Evolutionary conservation across 192 early-diverging fungal species (phyloP).

Genomic region (Entomortierella lignicola): DNA sequence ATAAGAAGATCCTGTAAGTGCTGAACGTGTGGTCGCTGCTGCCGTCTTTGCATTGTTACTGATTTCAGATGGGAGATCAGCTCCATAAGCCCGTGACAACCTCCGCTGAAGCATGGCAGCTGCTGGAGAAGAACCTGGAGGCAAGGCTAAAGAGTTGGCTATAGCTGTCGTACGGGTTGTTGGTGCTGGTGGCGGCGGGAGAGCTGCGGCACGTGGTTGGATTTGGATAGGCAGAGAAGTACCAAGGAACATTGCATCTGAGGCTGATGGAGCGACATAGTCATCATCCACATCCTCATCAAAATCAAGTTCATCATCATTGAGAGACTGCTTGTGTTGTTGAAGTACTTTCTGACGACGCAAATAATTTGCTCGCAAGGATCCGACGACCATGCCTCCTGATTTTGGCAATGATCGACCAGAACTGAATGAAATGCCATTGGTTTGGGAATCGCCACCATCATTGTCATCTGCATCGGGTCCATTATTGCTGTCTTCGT

Average conservation of each 20-base stretch:
- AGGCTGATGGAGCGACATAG: neutral
- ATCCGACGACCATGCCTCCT: conserved; percentile 40
- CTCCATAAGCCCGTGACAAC: conserved; percentile 37
- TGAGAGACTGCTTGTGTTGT: conserved; percentile 14
- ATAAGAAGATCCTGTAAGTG: conserved; percentile 23
- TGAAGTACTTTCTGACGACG: conserved; percentile 36
- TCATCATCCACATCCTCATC: conserved; percentile 16
- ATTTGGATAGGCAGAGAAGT: conserved; percentile 50
- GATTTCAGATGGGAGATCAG: conserved; percentile 9
- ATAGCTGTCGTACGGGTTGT: conserved; percentile 14
- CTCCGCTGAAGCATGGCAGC: conserved; percentile 52
- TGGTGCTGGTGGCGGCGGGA: conserved; percentile 16
- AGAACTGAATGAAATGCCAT: conserved; percentile 18
- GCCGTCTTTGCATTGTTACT: neutral
- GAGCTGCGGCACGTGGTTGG: conserved; percentile 12
- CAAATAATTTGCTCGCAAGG: conserved; percentile 38
- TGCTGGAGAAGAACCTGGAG: conserved; percentile 45
- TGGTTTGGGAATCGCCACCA: neutral
- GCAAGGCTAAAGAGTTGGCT: conserved; percentile 36
- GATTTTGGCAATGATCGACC: conserved; percentile 20
- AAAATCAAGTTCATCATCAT: conserved; percentile 9
- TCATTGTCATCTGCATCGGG: conserved; percentile 11
- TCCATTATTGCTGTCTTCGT: conserved; percentile 15
- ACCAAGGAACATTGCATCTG: conserved; percentile 15
- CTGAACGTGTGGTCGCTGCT: neutral